Evolutionary conservation across 768 basidiomycete genomes (phyloP).

Genomic region (Ramaria sp.): DNA sequence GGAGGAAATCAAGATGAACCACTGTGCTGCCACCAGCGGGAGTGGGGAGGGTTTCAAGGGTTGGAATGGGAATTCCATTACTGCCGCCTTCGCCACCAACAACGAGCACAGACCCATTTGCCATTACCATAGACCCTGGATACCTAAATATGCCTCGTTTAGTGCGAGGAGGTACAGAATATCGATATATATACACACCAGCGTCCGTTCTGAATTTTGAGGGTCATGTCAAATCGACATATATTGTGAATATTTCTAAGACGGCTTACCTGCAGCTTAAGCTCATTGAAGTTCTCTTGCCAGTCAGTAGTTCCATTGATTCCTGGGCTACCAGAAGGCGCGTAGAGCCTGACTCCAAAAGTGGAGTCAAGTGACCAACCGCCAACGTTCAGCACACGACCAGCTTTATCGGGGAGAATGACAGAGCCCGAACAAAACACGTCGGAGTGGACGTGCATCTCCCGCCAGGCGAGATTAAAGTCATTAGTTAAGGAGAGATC

Average conservation of each 20-base stretch:
- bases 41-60: conserved; percentile 60
- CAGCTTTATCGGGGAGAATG: conserved; percentile 65
- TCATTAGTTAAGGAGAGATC: conserved; percentile 46
- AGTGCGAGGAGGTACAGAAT: not conserved
- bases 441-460: conserved; percentile 67
- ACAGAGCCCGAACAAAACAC: conserved; percentile 73
- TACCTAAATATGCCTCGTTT: conserved; percentile 15
- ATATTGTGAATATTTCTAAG: not conserved
- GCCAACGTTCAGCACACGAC: conserved; percentile 42
- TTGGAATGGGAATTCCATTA: conserved; percentile 56
- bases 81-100: conserved; percentile 68
- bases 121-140: conserved; percentile 52
- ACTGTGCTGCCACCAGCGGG: conserved; percentile 53
- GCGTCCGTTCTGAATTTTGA: conserved; percentile 36
- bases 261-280: conserved; percentile 47
- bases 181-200: conserved; percentile 33
- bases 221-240: not conserved
- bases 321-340: conserved; percentile 56
- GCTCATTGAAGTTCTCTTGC: conserved; percentile 55
- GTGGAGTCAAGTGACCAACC: conserved; percentile 68
- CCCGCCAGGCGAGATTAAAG: conserved; percentile 48
- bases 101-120: conserved; percentile 66
- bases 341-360: conserved; percentile 62
- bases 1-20: conserved; percentile 52
- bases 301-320: conserved; percentile 70